phyloP scores from a whole-genome alignment of 2,329 filamentous ascomycete genomes.

The Fusarium setosum region DNA sequence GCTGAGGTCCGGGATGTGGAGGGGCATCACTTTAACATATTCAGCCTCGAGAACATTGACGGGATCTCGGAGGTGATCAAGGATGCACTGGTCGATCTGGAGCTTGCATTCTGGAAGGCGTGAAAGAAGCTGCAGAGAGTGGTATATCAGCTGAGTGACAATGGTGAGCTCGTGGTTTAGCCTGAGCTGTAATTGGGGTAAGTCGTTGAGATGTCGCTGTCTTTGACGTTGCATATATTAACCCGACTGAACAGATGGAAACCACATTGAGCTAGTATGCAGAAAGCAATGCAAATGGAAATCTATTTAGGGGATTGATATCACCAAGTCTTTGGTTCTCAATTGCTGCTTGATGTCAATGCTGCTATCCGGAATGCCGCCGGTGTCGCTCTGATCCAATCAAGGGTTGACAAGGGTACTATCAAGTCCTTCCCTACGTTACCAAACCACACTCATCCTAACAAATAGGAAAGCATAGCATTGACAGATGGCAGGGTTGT shows the following conservation, averaged over 20 bases:
- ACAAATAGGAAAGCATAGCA: not conserved
- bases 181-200: not conserved
- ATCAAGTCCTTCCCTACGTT: not conserved
- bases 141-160: not conserved
- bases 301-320: not conserved
- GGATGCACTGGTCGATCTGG: constrained; percentile 30
- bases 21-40: constrained; percentile 64
- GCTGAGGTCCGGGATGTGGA: constrained; percentile 58
- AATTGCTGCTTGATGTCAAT: not conserved
- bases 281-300: not conserved
- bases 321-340: no score
- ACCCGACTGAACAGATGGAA: not conserved
- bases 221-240: not conserved
- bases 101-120: constrained; percentile 1
- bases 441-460: not conserved
- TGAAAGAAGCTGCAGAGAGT: not conserved
- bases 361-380: not conserved
- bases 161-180: not conserved
- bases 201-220: not conserved
- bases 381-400: not conserved
- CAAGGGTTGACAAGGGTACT: not conserved
- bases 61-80: constrained; percentile 44
- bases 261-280: not conserved
- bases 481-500: not conserved
- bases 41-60: constrained; percentile 46